Percentiles rank a stretch among this genome's conserved stretches.
Evolutionary conservation across 768 basidiomycete species (phyloP).

Genomic region (Kondoa malvinella): DNA sequence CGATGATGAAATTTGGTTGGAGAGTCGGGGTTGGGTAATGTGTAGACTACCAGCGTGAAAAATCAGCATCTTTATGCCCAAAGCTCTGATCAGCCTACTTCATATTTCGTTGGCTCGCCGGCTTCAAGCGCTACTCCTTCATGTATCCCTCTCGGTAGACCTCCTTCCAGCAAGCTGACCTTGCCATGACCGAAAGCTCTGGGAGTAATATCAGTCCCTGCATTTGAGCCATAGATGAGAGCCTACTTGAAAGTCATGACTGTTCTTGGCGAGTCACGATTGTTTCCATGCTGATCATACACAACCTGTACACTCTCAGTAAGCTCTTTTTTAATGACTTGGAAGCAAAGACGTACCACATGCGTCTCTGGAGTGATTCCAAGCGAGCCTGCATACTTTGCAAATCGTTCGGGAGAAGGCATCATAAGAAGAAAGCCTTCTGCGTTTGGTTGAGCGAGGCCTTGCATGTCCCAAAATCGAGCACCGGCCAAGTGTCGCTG

Average conservation of each 20-base stretch:
- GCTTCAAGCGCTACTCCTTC: not conserved
- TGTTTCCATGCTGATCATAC: not conserved
- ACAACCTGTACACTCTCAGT: no score
- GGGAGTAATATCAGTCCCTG: not conserved
- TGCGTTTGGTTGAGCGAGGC: not conserved
- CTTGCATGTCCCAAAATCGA: not conserved
- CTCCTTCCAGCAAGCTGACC: slow-evolving; percentile 1
- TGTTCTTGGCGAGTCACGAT: not conserved
- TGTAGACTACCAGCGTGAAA: no score
- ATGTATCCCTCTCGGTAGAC: not conserved
- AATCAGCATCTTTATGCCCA: not conserved
- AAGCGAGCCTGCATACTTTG: not conserved
- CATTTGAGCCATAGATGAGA: not conserved
- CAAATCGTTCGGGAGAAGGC: not conserved
- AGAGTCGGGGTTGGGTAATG: no score
- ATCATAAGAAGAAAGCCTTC: slow-evolving; percentile 5
- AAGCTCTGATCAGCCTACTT: not conserved
- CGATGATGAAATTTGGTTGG: no score
- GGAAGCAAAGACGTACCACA: no score
- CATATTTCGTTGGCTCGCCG: not conserved
- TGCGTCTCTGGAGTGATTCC: slow-evolving; percentile 1
- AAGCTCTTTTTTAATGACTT: no score
- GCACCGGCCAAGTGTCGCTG: not conserved
- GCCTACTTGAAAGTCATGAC: not conserved
- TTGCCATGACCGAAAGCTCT: not conserved